These are phyloP conservation scores for Candida khao-thaluensis DNA, from an alignment of 805 yeast species.

Conservation along the genomic window DNA sequence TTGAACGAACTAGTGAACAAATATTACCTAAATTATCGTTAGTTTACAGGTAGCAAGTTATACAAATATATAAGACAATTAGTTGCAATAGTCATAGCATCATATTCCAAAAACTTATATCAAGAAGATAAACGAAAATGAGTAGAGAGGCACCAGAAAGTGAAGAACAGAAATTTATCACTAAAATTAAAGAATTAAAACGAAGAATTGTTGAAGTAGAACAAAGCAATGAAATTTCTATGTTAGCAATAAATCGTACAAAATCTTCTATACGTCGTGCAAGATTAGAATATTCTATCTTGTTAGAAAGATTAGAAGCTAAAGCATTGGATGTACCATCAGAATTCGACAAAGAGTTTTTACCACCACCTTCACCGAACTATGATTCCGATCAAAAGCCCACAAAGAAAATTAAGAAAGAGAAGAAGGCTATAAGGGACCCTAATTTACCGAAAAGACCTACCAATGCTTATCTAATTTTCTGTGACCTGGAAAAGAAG, in stretches of 20 bases:
- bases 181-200: slow-evolving; percentile 71
- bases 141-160: slow-evolving; percentile 4
- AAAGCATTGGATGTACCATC: slow-evolving; percentile 38
- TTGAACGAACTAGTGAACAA: no score
- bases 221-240: slow-evolving; percentile 70
- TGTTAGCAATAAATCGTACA: slow-evolving; percentile 75
- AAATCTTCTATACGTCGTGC: slow-evolving; percentile 72
- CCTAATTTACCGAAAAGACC: slow-evolving; percentile 89
- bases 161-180: slow-evolving; percentile 47
- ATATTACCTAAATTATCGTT: no score
- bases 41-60: no score
- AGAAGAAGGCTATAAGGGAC: slow-evolving; percentile 47
- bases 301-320: slow-evolving; percentile 76
- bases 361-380: slow-evolving; percentile 41
- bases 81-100: no score
- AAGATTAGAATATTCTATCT: slow-evolving; percentile 76
- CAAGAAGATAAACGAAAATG: no score
- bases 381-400: slow-evolving; percentile 26
- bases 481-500: slow-evolving; percentile 85
- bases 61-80: no score
- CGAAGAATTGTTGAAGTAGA: slow-evolving; percentile 70
- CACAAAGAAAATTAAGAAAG: slow-evolving; percentile 14
- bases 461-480: slow-evolving; percentile 82
- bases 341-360: slow-evolving; percentile 32
- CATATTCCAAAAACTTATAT: no score